Conservation (phyloP, 2,329 filamentous ascomycete species). For the Diaporthe ampelina region DNA sequence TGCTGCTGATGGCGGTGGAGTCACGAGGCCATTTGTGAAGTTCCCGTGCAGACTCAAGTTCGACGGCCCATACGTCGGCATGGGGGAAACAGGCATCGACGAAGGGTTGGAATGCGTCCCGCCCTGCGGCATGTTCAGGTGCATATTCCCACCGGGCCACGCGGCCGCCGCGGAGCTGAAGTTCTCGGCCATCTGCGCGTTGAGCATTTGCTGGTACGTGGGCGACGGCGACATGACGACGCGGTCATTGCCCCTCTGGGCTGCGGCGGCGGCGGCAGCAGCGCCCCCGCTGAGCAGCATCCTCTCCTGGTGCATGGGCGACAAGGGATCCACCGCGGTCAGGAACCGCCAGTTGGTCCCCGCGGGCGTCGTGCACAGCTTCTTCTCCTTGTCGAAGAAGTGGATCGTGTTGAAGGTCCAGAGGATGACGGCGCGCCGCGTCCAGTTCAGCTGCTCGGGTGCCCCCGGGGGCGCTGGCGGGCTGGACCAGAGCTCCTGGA, state of each 20-base stretch:
- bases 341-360: constrained; percentile 74
- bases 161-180: constrained; percentile 57
- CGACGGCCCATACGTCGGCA: constrained; percentile 38
- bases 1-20: constrained; percentile 68
- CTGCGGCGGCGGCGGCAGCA: constrained; percentile 22
- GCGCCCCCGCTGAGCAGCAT: constrained; percentile 52
- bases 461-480: constrained; percentile 55
- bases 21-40: constrained; percentile 67
- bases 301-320: constrained; percentile 68
- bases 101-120: constrained; percentile 34
- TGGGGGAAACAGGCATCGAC: constrained; percentile 40
- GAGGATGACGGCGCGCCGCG: constrained; percentile 71
- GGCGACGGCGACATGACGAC: constrained; percentile 68
- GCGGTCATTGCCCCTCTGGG: constrained; percentile 50
- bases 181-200: constrained; percentile 70
- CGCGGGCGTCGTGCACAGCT: constrained; percentile 62
- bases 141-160: constrained; percentile 56
- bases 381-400: constrained; percentile 57
- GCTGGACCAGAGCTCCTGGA: constrained; percentile 74
- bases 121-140: constrained; percentile 20
- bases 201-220: constrained; percentile 64
- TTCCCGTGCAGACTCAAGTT: constrained; percentile 60
- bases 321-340: constrained; percentile 71
- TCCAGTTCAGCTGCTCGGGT: constrained; percentile 58
- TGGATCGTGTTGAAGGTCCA: constrained; percentile 73